Conservation (phyloP, 495 filamentous ascomycete genomes). For the Penicillium chermesinum region DNA sequence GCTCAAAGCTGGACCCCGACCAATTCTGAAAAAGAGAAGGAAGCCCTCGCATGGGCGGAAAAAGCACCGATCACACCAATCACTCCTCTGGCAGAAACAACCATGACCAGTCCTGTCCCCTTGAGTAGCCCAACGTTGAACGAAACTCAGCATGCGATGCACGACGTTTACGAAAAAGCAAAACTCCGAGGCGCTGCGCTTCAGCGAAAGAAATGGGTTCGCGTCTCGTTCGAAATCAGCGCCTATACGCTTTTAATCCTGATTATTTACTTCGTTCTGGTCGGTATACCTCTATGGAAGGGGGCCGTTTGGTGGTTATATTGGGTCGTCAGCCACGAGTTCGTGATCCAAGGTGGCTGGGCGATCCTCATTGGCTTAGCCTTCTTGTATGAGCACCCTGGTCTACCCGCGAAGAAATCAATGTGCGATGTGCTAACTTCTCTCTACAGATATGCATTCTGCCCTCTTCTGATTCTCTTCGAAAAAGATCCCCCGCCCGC, state of each 20-base stretch:
- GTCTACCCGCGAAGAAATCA: not conserved
- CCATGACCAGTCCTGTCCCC: not conserved
- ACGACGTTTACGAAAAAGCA: constrained; percentile 23
- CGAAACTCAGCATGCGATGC: constrained; percentile 8
- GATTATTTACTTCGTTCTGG: constrained; percentile 36
- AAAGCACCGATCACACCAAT: constrained; percentile 16
- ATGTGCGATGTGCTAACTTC: not conserved
- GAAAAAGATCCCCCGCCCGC: constrained; percentile 27
- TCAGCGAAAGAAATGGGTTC: constrained; percentile 31
- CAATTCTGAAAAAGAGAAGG: not conserved
- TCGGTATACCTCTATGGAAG: constrained; percentile 39
- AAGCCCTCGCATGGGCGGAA: not conserved
- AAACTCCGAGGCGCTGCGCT: constrained; percentile 24
- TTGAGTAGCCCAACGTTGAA: constrained; percentile 4
- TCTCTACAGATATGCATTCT: constrained; percentile 31
- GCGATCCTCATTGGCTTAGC: constrained; percentile 32
- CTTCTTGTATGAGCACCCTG: constrained; percentile 22
- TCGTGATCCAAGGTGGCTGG: constrained; percentile 32
- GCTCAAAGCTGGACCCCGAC: not conserved
- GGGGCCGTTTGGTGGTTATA: constrained; percentile 41
- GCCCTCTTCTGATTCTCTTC: constrained; percentile 34
- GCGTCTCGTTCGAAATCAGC: constrained; percentile 31
- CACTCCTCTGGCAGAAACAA: not conserved
- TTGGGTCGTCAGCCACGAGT: constrained; percentile 30
- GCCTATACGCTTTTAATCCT: constrained; percentile 27